These are phyloP conservation scores for Chalciporus pseudorubinellus DNA, from an alignment of 768 basidiomycete genomes.

Conservation along the genomic window DNA sequence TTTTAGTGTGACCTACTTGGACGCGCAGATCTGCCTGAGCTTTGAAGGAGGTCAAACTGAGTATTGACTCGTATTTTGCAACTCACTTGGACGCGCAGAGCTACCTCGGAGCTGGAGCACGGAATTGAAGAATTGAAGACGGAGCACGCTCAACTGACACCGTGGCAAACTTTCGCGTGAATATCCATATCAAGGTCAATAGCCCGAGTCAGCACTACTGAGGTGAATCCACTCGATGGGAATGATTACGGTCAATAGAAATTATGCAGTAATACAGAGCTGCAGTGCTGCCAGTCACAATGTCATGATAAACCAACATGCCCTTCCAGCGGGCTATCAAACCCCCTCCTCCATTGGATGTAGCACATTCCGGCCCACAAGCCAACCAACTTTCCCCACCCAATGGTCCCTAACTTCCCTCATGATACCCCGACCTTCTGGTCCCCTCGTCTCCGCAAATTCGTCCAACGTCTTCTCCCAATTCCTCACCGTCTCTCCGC, in stretches of 20 bases:
- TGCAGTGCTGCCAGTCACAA: not conserved
- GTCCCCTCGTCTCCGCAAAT: constrained; percentile 53
- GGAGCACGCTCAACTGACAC: too few species aligned
- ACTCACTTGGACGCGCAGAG: too few species aligned
- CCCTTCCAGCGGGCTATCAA: constrained; percentile 5
- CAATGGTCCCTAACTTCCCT: constrained; percentile 57
- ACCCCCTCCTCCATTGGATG: constrained; percentile 33
- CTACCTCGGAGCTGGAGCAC: too few species aligned
- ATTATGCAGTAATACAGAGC: not conserved
- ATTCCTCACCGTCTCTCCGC: constrained; percentile 59
- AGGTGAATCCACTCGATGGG: too few species aligned
- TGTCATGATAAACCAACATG: not conserved
- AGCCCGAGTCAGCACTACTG: too few species aligned
- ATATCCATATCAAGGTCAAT: too few species aligned
- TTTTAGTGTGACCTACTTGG: too few species aligned
- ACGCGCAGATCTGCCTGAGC: too few species aligned
- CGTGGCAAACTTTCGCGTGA: too few species aligned
- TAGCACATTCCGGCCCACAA: constrained; percentile 48
- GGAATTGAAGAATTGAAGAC: too few species aligned
- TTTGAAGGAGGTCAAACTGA: too few species aligned
- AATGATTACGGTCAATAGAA: not conserved
- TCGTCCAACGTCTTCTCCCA: constrained; percentile 74
- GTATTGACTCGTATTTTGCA: too few species aligned
- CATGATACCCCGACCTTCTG: constrained; percentile 41
- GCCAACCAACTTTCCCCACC: constrained; percentile 77